A percentile compares a stretch with the other conserved stretches of the same genome.
phyloP scores from a whole-genome alignment of 1,284 basidiomycete species.

The Fomes fomentarius region DNA sequence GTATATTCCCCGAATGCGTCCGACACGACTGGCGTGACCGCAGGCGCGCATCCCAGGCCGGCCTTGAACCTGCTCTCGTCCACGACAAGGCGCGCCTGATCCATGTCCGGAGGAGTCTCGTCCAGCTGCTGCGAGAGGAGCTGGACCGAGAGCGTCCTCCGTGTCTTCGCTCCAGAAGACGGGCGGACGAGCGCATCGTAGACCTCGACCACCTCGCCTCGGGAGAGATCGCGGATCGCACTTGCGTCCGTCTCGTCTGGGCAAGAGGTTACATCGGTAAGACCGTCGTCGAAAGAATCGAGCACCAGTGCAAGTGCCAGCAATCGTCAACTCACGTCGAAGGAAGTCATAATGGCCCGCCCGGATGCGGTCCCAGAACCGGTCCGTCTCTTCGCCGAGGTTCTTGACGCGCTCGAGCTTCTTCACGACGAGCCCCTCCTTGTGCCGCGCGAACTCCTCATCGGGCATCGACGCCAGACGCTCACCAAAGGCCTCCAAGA shows the following conservation, averaged over 20 bases:
- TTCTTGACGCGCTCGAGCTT: slow-evolving; percentile 32
- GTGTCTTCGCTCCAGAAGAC: slow-evolving; percentile 13
- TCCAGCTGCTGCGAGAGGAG: slow-evolving; percentile 30
- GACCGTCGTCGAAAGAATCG: neutral
- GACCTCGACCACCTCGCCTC: slow-evolving; percentile 25
- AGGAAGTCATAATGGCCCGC: slow-evolving; percentile 33
- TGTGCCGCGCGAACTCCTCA: slow-evolving; percentile 25
- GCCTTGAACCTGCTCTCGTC: slow-evolving; percentile 26
- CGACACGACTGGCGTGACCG: slow-evolving; percentile 23
- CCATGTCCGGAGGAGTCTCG: slow-evolving; percentile 3
- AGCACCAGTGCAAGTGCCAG: neutral
- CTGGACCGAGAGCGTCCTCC: slow-evolving; percentile 35
- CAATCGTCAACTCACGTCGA: slow-evolving; percentile 23
- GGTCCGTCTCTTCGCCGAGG: slow-evolving; percentile 30
- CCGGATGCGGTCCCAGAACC: slow-evolving; percentile 32
- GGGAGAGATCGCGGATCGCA: slow-evolving; percentile 23
- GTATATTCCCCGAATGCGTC: slow-evolving; percentile 18
- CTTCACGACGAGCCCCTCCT: slow-evolving; percentile 33
- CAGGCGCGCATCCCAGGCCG: slow-evolving; percentile 26
- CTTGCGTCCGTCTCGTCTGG: slow-evolving; percentile 32
- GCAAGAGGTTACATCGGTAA: neutral
- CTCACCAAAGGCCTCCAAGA: slow-evolving; percentile 27
- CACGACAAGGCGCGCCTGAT: neutral
- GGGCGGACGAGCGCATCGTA: slow-evolving; percentile 31
- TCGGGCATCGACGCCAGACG: slow-evolving; percentile 23